Base-by-base conservation (phyloP, 495 filamentous ascomycete genomes). In the Penicillium waksmanii region DNA sequence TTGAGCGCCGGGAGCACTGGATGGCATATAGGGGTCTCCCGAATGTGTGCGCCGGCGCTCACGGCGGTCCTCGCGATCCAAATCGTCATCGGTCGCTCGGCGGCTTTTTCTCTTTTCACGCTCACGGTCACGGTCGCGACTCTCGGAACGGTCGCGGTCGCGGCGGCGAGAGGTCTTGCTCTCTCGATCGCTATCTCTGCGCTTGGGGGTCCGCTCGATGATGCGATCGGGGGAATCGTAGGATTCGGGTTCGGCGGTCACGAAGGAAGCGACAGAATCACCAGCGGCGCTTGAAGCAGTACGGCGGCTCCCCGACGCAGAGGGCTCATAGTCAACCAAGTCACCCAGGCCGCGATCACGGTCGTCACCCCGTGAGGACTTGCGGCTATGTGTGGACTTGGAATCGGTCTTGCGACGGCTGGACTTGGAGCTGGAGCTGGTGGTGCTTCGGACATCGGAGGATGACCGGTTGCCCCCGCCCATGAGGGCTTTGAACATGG, bases 301-400 rank as follows among this genome's bases (percentile, higher is more conserved):
- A 49, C 72, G 72, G 58, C 65, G 71, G 64, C 72, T 75, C 17
- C 72, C 69, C 53, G 69, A 76, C 57, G 68, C 59, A 13, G 77
- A 75, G 8, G 75, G 70, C 25, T 73, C 64, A 56, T 77, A 73
- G 42, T 63, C 55, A 21, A 68, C 66, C 63, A 77, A 60, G 64
- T 78, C 77, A 48, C 75, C 77, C 60, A 78, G 58, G 58, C 71
- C 75, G 44, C 80, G 76, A 58, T 80, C 75, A 76, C 81, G 80
- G 76, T 82, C 80, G 73, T 82, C 81, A 79, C 74, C 79, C 71
- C 81, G 76, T 73, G 81, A 71, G 42, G 82, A 75, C 62, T 77
- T 83, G 62, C 80, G 76, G 54, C 77, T 78, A 52, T 75, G 73
- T 60, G 73, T 68, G 10, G 70, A 77, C 53, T 69, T 77, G 48